Conservation (phyloP, 2,329 filamentous ascomycete species). For the Arthrinium puccinioides region DNA sequence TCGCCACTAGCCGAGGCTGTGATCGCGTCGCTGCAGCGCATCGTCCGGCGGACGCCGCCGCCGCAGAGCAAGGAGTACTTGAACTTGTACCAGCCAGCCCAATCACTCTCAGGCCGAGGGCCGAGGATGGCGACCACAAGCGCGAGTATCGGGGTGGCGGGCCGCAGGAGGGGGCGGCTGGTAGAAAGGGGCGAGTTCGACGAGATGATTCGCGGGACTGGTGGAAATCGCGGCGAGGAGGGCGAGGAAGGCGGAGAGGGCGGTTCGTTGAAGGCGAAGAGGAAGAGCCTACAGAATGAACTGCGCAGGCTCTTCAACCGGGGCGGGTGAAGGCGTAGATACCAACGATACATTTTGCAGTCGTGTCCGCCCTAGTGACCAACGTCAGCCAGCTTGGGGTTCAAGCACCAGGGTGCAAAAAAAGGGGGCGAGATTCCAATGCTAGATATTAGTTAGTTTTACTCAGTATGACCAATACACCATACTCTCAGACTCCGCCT, state of each 20-base stretch:
- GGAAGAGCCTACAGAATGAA: neutral
- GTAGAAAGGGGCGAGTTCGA: conserved; percentile 2
- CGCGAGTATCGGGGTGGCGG: conserved; percentile 9
- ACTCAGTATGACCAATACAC: no score
- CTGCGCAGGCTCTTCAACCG: no score
- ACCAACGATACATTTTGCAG: no score
- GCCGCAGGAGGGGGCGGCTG: conserved; percentile 4
- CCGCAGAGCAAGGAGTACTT: conserved; percentile 17
- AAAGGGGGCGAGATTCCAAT: no score
- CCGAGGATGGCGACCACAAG: neutral
- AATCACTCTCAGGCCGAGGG: neutral
- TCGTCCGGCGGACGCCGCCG: conserved; percentile 12
- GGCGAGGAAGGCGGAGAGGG: neutral
- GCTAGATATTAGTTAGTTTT: no score
- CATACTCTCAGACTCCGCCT: no score
- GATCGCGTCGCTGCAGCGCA: conserved; percentile 10
- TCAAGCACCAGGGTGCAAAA: no score
- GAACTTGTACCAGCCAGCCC: conserved; percentile 10
- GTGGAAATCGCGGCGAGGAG: no score
- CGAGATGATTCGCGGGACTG: conserved; percentile 1
- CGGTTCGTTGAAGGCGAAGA: neutral
- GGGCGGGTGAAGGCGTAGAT: no score
- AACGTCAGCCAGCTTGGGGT: no score
- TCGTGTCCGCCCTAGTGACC: no score
- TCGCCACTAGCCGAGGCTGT: conserved; percentile 12